Evolutionary conservation across 163 green algal species (phyloP).

Genomic region (Scenedesmus sp.): DNA sequence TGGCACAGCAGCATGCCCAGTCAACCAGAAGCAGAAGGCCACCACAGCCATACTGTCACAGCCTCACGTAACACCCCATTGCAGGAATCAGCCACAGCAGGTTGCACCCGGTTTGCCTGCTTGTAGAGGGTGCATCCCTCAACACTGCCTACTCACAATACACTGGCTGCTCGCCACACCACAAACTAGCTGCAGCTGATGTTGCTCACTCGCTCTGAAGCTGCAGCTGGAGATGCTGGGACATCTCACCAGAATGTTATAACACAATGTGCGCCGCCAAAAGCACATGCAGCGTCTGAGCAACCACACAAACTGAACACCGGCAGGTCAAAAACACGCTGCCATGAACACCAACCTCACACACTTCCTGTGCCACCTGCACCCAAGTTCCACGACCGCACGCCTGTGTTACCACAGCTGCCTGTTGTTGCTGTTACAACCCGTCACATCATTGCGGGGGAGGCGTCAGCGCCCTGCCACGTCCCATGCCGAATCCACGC

Average conservation of each 20-base stretch:
- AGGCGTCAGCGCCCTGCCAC: constrained; percentile 43
- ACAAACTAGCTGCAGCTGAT: constrained; percentile 4
- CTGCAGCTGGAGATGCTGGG: background rate
- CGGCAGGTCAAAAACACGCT: background rate
- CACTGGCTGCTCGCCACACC: background rate
- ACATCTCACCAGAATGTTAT: background rate
- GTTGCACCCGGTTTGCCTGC: no score
- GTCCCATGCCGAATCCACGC: constrained; percentile 58
- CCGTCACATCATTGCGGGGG: background rate
- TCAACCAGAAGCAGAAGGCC: background rate
- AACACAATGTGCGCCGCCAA: background rate
- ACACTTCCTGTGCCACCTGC: background rate
- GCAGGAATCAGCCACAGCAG: background rate
- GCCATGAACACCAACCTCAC: background rate
- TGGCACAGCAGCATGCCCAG: background rate
- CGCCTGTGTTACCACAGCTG: background rate
- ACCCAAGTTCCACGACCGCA: background rate
- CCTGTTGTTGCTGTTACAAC: background rate
- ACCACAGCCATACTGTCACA: background rate
- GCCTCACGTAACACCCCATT: no score
- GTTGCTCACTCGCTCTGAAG: background rate
- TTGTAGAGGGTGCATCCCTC: background rate
- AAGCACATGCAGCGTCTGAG: background rate
- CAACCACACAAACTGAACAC: background rate
- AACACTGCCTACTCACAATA: background rate